Base-by-base conservation (phyloP, 306 rosid species). In the Inga laurina region DNA sequence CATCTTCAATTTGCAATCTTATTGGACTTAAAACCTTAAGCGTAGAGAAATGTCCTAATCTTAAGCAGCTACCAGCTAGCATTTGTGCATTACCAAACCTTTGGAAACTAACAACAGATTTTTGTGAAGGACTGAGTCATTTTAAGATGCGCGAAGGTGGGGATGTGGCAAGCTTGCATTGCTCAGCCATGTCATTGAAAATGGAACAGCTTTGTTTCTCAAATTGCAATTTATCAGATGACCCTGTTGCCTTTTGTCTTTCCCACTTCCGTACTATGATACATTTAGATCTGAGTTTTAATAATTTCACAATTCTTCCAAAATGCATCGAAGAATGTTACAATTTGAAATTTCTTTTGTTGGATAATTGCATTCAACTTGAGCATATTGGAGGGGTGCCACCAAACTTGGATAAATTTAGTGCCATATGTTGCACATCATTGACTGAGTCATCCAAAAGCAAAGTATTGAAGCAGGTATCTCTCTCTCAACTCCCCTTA, bases 401-500 rank as follows among this genome's bases (percentile, higher is more conserved):
- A 22, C 77, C 83, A 46, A 46, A 46, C 52, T 12, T 46, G 52
- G 52, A 46, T 2, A 46, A 11, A 46, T 46, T 46, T 46, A 69
- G 5, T 4, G 82, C 65, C 16, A 7, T 10, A 65, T 19, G 8
- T 18, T 79, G 83, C 83, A 69, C 49, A 4, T 41, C 54, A 1
- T 51, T 79, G 68, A 52, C 70, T 56, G 2, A 15, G 4, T 4
- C 11, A 8, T 70, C 69, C 37, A 22, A 54, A 52, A 37, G 49
- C 77, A 49, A 37, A 10, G 30, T 79, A 54, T 14, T 79, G 18
- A 51, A 18, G 18, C 57, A 79, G 77, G 83, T 34, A 8, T 34
- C 37, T 46, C 52, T 3, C 4, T 46, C 18, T 12, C 6, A 27
- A 5, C 39, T 4, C 7, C 41, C 41, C 52, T 3, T 13, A 2